Base-by-base conservation (phyloP, 768 basidiomycete genomes). In the Pisolithus orientalis region DNA sequence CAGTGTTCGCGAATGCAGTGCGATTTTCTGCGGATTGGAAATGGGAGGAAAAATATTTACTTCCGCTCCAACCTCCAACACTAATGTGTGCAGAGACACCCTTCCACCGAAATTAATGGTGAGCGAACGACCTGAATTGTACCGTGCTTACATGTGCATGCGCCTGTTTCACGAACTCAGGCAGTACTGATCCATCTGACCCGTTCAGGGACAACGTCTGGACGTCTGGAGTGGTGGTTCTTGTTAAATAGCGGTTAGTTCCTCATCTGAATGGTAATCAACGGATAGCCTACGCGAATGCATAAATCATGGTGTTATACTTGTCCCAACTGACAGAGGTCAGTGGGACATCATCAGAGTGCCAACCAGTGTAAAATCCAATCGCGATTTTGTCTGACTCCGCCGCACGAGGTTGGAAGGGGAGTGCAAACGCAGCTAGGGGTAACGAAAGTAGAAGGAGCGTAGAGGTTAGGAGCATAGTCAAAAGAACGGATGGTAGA, bases 21-120 rank as follows among this genome's bases (percentile, higher is more conserved):
- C 85, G 75, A 56, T 83, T 86, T 40, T 64, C 65, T 0, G 79
- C 65, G 5, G 76, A 80, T 4, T 75, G 79, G 11, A 90, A 78
- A 14, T 75, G 71, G 6, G 79, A 70, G 1, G 87, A 89, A 63
- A 80, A 90, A 64, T 72, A 86, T 27, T 56, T 64, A 2, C 81
- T 75, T 5, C 87, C 88, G 4, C 69, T 73, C 84, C 85, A 90
- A 24, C 88, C 88, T 28, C 88, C 88, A 16, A 91, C 71, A 0
- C 82, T 79, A 28, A 86, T 53, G 10, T 76, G 63, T 0, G 86
- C 80, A 44, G 73, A 70, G 10, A 87, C 83, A 55, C 65, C 59
- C 85, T 87, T 56, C 17, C 16, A 49, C 1, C 27, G 24, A 32
- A 28, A 10, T 49, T 48, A 43, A 48, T 17, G 17, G n/a, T 43